phyloP scores from a whole-genome alignment of 2,329 filamentous ascomycete species.

The Ophiocordyceps camponoti-rufipedis region DNA sequence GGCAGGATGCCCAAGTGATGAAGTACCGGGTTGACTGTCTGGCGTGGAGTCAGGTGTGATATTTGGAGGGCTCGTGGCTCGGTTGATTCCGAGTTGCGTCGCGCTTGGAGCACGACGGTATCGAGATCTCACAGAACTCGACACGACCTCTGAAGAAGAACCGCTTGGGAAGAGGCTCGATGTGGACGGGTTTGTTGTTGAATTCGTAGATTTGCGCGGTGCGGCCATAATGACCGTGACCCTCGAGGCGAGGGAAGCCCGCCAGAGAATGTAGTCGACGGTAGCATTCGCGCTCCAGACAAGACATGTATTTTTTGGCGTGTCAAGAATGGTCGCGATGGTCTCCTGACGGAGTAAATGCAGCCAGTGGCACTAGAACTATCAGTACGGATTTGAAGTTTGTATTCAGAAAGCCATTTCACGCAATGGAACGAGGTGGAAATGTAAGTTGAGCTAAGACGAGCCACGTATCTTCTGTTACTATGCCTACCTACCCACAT shows the following conservation, averaged over 20 bases:
- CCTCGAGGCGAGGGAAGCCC: slow-evolving; percentile 13
- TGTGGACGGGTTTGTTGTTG: slow-evolving; percentile 22
- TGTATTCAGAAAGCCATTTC: too few species aligned
- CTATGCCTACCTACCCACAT: too few species aligned
- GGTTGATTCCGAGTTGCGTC: slow-evolving; percentile 11
- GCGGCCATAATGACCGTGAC: slow-evolving; percentile 19
- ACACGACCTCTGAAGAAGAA: slow-evolving; percentile 18
- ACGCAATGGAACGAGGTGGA: too few species aligned
- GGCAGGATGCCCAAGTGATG: neutral
- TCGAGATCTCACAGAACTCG: slow-evolving; percentile 26
- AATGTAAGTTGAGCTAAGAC: too few species aligned
- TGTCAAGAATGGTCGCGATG: neutral
- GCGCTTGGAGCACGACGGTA: slow-evolving; percentile 26
- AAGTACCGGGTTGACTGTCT: slow-evolving; percentile 17
- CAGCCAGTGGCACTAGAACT: too few species aligned
- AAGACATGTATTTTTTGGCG: neutral
- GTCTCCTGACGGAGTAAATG: neutral
- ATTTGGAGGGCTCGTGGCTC: slow-evolving; percentile 5
- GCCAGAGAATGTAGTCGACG: slow-evolving; percentile 3
- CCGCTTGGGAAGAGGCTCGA: slow-evolving; percentile 22
- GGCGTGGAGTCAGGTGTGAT: slow-evolving; percentile 8
- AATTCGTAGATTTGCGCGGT: slow-evolving; percentile 10
- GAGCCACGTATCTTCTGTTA: too few species aligned
- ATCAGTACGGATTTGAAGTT: too few species aligned
- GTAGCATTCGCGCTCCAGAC: neutral